phyloP scores from a whole-genome alignment of 495 filamentous ascomycete genomes.

The Polyplosphaeria fusca region DNA sequence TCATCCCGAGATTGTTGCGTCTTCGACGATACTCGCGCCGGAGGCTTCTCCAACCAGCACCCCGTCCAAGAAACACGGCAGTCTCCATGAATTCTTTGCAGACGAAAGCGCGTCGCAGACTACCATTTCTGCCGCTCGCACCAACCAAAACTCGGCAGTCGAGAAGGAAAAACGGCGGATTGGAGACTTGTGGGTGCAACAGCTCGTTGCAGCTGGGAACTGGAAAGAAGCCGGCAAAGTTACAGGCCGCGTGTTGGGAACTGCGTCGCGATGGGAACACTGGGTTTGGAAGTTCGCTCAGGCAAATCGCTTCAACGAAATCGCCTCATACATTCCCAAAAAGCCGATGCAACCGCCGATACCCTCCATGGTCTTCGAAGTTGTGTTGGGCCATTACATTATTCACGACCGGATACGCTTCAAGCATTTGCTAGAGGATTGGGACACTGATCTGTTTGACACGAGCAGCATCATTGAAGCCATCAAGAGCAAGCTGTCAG shows the following conservation, averaged over 20 bases:
- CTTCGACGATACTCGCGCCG: conserved; percentile 39
- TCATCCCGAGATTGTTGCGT: conserved; percentile 68
- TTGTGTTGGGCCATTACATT: conserved; percentile 82
- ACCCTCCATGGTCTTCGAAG: conserved; percentile 79
- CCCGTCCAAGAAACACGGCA: conserved; percentile 51
- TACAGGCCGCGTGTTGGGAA: conserved; percentile 75
- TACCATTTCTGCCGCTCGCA: conserved; percentile 49
- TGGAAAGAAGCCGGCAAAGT: conserved; percentile 76
- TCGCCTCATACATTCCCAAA: conserved; percentile 76
- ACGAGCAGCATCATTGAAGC: conserved; percentile 62
- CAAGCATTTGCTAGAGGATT: conserved; percentile 73
- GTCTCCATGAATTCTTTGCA: conserved; percentile 71
- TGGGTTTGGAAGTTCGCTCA: conserved; percentile 90
- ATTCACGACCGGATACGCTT: conserved; percentile 64
- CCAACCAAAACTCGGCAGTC: conserved; percentile 54
- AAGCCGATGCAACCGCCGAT: conserved; percentile 71
- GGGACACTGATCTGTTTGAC: conserved; percentile 83
- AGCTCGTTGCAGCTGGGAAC: conserved; percentile 66
- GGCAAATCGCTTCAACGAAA: conserved; percentile 80
- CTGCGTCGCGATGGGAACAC: conserved; percentile 83
- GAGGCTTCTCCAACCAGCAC: conserved; percentile 46
- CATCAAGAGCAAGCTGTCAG: conserved; percentile 71
- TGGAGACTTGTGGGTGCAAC: conserved; percentile 88
- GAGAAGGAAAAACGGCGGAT: conserved; percentile 90
- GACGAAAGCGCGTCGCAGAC: conserved; percentile 67